phyloP scores from a whole-genome alignment of 139 green algal species.

The Picocystis salinarum region DNA sequence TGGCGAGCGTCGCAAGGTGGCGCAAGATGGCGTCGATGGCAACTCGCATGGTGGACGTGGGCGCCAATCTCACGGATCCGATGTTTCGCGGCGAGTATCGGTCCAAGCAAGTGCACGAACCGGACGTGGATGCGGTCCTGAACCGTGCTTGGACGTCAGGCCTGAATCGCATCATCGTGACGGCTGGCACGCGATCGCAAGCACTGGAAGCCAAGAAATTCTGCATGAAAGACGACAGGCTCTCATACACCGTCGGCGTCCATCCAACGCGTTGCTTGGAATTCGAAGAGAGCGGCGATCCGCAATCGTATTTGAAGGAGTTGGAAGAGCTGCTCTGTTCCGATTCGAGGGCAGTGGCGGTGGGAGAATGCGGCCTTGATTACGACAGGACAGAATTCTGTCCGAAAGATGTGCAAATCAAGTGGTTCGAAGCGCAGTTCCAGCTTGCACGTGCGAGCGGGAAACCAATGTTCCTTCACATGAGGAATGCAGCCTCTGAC shows the following conservation, averaged over 20 bases:
- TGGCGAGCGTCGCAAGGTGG: too few species aligned
- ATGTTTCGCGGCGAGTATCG: constrained; percentile 55
- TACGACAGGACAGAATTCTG: constrained; percentile 71
- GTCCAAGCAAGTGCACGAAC: constrained; percentile 23
- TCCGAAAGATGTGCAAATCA: constrained; percentile 31
- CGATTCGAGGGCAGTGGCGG: constrained; percentile 31
- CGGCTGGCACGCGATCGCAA: constrained; percentile 35
- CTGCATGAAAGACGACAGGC: constrained; percentile 18
- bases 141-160: constrained; percentile 30
- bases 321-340: constrained; percentile 8
- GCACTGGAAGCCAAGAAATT: constrained; percentile 29
- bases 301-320: constrained; percentile 26
- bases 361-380: constrained; percentile 70
- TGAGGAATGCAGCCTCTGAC: constrained; percentile 41
- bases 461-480: constrained; percentile 77
- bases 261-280: constrained; percentile 62
- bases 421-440: constrained; percentile 50
- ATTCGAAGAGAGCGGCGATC: constrained; percentile 30
- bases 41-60: too few species aligned
- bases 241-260: constrained; percentile 66
- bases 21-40: too few species aligned
- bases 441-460: constrained; percentile 21
- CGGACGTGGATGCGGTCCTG: constrained; percentile 37
- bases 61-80: constrained; percentile 47
- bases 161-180: constrained; percentile 37